Conservation (phyloP, 2,329 filamentous ascomycete genomes). For the Cercospora beticola region DNA sequence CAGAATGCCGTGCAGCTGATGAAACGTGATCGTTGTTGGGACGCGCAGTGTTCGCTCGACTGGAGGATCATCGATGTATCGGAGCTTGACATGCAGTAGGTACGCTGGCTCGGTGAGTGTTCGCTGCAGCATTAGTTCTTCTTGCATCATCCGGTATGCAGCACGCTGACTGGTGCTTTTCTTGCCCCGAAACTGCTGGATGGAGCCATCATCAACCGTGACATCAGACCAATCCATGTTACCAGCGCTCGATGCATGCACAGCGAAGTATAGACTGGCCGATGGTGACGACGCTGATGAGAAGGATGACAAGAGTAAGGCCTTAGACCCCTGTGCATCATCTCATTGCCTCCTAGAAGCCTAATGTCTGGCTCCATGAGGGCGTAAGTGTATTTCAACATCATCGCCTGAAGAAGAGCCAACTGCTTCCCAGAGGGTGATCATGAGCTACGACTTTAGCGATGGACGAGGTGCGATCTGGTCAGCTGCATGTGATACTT, state of each 20-base stretch:
- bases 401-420: not conserved
- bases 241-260: no score
- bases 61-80: not conserved
- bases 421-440: not conserved
- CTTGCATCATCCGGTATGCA: not conserved
- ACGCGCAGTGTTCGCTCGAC: not conserved
- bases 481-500: not conserved
- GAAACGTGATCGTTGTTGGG: not conserved
- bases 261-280: not conserved
- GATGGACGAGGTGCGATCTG: not conserved
- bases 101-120: not conserved
- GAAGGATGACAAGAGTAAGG: not conserved
- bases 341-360: not conserved
- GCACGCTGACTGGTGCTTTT: not conserved
- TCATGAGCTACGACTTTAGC: not conserved
- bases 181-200: not conserved
- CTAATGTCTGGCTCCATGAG: not conserved
- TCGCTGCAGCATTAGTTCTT: not conserved
- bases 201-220: no score
- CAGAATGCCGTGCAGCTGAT: not conserved
- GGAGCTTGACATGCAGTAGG: not conserved
- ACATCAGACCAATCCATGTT: no score
- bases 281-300: not conserved
- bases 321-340: not conserved
- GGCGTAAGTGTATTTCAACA: not conserved